Percentiles rank a stretch among this genome's conserved stretches.
Conservation (phyloP, 139 green algal species). For the Chlamydomonas sp. region DNA sequence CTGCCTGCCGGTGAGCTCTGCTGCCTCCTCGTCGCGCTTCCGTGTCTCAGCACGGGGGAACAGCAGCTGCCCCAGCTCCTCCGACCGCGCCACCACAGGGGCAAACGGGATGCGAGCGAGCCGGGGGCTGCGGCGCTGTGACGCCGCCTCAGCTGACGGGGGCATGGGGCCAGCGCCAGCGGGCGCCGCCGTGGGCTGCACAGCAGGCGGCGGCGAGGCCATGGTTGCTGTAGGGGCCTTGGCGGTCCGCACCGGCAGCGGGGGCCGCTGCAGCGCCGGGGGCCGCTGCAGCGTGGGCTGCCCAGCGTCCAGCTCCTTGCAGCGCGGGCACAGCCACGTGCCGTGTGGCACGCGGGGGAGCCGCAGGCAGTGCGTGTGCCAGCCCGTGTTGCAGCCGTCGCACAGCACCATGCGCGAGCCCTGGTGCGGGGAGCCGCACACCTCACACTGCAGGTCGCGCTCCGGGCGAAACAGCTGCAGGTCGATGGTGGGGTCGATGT, state of each 20-base stretch:
- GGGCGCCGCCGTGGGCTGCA: no score
- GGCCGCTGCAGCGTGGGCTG: background rate
- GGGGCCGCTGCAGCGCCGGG: background rate
- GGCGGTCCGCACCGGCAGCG: background rate
- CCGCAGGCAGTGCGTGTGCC: slow-evolving; percentile 66
- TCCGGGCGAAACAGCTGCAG: no score
- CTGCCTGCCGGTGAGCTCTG: background rate
- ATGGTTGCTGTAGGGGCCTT: background rate
- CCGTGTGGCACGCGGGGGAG: slow-evolving; percentile 64
- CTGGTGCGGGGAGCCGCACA: no score
- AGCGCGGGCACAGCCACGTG: slow-evolving; percentile 70
- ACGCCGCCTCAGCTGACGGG: no score
- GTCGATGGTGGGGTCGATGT: no score
- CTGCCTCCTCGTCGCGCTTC: background rate
- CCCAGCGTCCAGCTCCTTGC: background rate
- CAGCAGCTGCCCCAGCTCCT: background rate
- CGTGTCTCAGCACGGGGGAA: background rate
- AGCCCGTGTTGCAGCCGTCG: slow-evolving; percentile 72
- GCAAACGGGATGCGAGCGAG: no score
- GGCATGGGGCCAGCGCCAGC: background rate
- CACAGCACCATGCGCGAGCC: slow-evolving; percentile 80
- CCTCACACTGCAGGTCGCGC: no score
- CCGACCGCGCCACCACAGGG: background rate
- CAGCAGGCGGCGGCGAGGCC: no score
- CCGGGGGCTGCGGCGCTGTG: no score